Base-by-base conservation (phyloP, 352 stramenopile species). In the Phytophthora citricola region DNA sequence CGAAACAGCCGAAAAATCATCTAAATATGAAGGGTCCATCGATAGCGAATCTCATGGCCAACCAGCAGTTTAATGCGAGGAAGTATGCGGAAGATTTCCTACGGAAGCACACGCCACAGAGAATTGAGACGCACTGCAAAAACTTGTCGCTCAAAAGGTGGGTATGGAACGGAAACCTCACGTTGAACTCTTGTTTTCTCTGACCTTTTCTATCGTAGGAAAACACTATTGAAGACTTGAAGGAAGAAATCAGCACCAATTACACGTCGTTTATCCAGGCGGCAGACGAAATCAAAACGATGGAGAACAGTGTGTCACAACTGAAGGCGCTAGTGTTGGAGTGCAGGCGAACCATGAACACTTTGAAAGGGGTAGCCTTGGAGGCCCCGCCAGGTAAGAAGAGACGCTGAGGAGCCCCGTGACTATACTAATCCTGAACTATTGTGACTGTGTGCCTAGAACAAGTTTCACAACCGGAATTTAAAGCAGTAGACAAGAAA, bases 291-390 rank as follows among this genome's bases (percentile, higher is more conserved):
- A 93, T 92, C 47, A 91, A 92, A 60, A 87, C 68, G 6, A 93
- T 95, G 82, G 87, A 95, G 43, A 93, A 92, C 59, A 93, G 84
- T 49, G 84, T 95, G 6, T 92, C 83, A 41, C 80, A 92, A 55
- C 72, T 95, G 40, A 92, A 93, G 61, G 63, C 79, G 11, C 69
- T 92, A 22, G 79, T 95, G 5, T 22, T 92, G 22, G 83, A 95
- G 31, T 92, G 85, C 66, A 91, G 89, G 59, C 73, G 85, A 11
- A 91, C 83, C 15, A 80, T 95, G 43, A 50, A 84, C 17, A 58
- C 74, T 2, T 55, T 95, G 20, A 86, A 92, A 41, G 56, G 56
- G 22, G 71, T 89, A 5, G 51, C 71, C 4, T 43, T 94, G 34
- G 77, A 90, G 59, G 72, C 76, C 3, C 79, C 71, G 2, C 54